Percentiles rank a stretch among this genome's conserved stretches.
Conservation (phyloP, 2,329 filamentous ascomycete species). For the Fusarium paranaense region DNA sequence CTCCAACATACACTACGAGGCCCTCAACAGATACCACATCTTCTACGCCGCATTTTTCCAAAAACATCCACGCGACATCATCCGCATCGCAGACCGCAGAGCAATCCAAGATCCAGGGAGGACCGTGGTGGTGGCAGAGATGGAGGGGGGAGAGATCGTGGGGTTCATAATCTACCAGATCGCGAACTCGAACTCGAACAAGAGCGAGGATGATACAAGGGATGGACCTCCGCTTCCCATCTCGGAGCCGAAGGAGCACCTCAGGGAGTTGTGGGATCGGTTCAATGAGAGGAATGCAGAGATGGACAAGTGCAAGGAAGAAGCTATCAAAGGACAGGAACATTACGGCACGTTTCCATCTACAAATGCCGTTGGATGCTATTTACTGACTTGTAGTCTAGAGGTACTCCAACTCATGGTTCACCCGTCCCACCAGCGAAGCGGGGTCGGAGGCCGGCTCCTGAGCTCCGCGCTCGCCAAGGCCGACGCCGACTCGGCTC, state of each 20-base stretch:
- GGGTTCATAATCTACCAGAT: slow-evolving; percentile 37
- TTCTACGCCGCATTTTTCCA: slow-evolving; percentile 41
- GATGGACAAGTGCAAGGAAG: slow-evolving; percentile 31
- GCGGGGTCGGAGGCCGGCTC: slow-evolving; percentile 33
- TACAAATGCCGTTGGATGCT: background rate
- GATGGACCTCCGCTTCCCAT: background rate
- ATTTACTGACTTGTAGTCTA: slow-evolving; percentile 4
- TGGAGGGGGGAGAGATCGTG: slow-evolving; percentile 18
- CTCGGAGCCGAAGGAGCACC: slow-evolving; percentile 31
- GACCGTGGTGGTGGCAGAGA: slow-evolving; percentile 33
- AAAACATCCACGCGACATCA: slow-evolving; percentile 28
- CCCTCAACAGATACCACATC: slow-evolving; percentile 30
- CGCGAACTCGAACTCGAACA: background rate
- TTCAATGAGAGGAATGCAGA: slow-evolving; percentile 29
- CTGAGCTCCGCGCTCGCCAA: slow-evolving; percentile 25
- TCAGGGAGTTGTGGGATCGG: slow-evolving; percentile 35
- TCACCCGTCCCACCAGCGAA: slow-evolving; percentile 36
- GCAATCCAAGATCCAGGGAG: slow-evolving; percentile 27
- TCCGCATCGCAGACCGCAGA: slow-evolving; percentile 22
- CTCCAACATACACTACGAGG: slow-evolving; percentile 30
- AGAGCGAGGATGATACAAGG: background rate
- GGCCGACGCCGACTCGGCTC: slow-evolving; percentile 23
- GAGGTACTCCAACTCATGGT: slow-evolving; percentile 42
- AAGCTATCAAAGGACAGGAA: slow-evolving; percentile 24
- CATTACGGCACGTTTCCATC: slow-evolving; percentile 29